Conservation (phyloP, 257 asterid species). For the Orobanche coerulescens region DNA sequence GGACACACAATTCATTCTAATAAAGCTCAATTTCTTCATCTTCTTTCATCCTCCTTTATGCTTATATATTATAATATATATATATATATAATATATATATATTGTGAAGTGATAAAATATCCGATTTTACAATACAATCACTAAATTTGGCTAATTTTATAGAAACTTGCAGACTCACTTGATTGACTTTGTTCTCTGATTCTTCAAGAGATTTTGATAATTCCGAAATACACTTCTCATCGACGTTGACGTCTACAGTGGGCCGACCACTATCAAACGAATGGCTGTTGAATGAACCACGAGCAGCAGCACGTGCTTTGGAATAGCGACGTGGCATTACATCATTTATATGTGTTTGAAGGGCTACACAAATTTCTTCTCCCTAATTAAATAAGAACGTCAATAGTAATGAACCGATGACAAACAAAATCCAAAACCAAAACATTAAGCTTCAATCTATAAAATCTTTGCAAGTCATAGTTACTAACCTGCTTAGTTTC, state of each 20-base stretch:
- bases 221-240: slow-evolving; percentile 72
- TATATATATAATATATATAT: too few species aligned
- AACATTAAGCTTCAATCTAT: background rate
- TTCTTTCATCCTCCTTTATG: too few species aligned
- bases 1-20: too few species aligned
- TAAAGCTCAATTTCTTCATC: too few species aligned
- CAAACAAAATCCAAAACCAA: background rate
- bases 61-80: too few species aligned
- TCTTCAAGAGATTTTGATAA: slow-evolving; percentile 83
- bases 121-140: too few species aligned
- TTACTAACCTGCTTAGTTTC: slow-evolving; percentile 86
- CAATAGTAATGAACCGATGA: background rate
- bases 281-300: slow-evolving; percentile 65
- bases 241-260: slow-evolving; percentile 35
- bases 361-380: slow-evolving; percentile 98
- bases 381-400: slow-evolving; percentile 49
- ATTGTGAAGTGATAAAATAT: too few species aligned
- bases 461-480: background rate
- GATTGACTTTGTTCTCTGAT: slow-evolving; percentile 58
- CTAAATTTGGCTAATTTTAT: slow-evolving; percentile 7
- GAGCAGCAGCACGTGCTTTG: slow-evolving; percentile 79
- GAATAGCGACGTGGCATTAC: slow-evolving; percentile 97
- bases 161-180: slow-evolving; percentile 42
- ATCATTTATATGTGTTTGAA: slow-evolving; percentile 97
- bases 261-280: slow-evolving; percentile 50